These are phyloP conservation scores for Pisolithus tinctorius DNA, from an alignment of 768 basidiomycete genomes.

Conservation along the genomic window DNA sequence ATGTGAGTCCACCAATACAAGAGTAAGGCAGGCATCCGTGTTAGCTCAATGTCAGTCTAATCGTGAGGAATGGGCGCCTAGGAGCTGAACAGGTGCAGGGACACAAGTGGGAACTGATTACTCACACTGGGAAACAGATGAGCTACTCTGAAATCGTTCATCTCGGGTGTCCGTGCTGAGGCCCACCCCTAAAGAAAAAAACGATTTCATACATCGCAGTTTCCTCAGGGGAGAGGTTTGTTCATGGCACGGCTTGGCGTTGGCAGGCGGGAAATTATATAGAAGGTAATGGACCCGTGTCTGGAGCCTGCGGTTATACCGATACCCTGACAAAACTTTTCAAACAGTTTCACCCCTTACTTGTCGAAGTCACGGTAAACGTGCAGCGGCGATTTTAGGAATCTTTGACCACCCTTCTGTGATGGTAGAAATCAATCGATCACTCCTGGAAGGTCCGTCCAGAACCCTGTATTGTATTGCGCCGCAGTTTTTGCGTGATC, in stretches of 20 bases:
- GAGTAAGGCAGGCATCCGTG: too few species aligned
- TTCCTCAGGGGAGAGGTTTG: slow-evolving; percentile 10
- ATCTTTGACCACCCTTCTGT: slow-evolving; percentile 25
- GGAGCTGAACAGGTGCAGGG: slow-evolving; percentile 15
- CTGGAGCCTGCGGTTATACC: slow-evolving; percentile 2
- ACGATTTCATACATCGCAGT: not conserved
- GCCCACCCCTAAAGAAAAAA: too few species aligned
- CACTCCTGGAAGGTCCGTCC: slow-evolving; percentile 6
- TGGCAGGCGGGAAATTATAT: slow-evolving; percentile 23
- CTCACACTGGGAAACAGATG: not conserved
- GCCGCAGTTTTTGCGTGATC: slow-evolving; percentile 12
- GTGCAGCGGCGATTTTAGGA: slow-evolving; percentile 12
- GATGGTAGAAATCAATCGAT: slow-evolving; percentile 22
- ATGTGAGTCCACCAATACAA: too few species aligned
- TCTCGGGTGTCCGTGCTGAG: too few species aligned
- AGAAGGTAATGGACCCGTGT: slow-evolving; percentile 1
- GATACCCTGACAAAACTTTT: slow-evolving; percentile 12
- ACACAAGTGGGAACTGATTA: slow-evolving; percentile 4
- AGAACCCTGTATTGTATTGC: slow-evolving; percentile 23
- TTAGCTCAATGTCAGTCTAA: not conserved
- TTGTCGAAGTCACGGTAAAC: slow-evolving; percentile 16
- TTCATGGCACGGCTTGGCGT: slow-evolving; percentile 16
- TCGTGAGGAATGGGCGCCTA: slow-evolving; percentile 14
- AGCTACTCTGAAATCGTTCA: too few species aligned
- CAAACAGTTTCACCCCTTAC: slow-evolving; percentile 17